These are phyloP conservation scores for Aspergillus haitiensis DNA, from an alignment of 495 filamentous ascomycete species.

Conservation along the genomic window DNA sequence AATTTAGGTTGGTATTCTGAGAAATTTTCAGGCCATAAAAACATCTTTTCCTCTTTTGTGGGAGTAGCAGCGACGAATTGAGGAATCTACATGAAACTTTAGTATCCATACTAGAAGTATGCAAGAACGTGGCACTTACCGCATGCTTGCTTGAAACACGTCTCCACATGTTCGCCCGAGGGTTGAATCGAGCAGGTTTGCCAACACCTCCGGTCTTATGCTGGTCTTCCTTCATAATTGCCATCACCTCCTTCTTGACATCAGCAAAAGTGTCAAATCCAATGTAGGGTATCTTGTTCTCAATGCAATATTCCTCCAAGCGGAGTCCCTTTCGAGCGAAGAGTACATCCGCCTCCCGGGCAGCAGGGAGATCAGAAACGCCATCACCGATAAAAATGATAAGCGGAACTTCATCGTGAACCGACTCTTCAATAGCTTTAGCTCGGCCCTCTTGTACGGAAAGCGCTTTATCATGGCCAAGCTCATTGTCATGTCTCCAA, in stretches of 20 bases:
- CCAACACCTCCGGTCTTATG: conserved; percentile 65
- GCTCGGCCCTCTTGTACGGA: conserved; percentile 62
- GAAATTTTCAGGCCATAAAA: conserved; percentile 65
- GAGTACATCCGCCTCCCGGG: conserved; percentile 72
- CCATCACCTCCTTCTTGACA: conserved; percentile 63
- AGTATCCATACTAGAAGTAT: background rate
- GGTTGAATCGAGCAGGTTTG: conserved; percentile 64
- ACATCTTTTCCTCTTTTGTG: conserved; percentile 62
- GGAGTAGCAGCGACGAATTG: conserved; percentile 56
- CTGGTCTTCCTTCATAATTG: conserved; percentile 60
- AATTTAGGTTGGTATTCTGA: conserved; percentile 44
- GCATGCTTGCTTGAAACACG: conserved; percentile 60
- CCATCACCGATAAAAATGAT: conserved; percentile 80
- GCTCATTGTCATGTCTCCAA: conserved; percentile 66
- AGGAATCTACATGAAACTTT: conserved; percentile 42
- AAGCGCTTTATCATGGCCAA: conserved; percentile 70
- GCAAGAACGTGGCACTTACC: conserved; percentile 27
- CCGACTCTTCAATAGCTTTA: conserved; percentile 52
- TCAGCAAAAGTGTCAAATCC: conserved; percentile 68
- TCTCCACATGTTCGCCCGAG: conserved; percentile 70
- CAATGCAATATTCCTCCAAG: conserved; percentile 69
- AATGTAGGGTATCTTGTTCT: conserved; percentile 62
- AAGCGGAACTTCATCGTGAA: conserved; percentile 64
- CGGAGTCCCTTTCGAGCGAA: conserved; percentile 70
- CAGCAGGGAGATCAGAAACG: conserved; percentile 72